These are phyloP conservation scores for Penicillium samsonianum DNA, from an alignment of 495 filamentous ascomycete genomes.

Conservation along the genomic window DNA sequence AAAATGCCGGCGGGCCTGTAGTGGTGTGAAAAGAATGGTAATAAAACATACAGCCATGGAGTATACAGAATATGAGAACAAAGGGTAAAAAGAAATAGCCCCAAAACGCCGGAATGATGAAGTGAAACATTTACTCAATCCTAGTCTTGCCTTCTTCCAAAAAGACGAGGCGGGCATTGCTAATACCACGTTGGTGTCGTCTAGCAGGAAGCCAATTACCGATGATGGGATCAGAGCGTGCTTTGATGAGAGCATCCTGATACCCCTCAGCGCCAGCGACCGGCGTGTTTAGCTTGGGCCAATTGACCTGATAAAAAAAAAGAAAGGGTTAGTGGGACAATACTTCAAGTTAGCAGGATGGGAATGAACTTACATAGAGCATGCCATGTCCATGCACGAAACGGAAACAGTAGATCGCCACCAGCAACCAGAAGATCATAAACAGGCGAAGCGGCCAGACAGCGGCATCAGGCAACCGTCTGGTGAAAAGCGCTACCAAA, in stretches of 20 bases:
- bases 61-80: conserved; percentile 20
- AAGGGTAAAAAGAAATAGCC: conserved; percentile 6
- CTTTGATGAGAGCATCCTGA: conserved; percentile 78
- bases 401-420: conserved; percentile 65
- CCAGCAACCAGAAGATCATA: conserved; percentile 68
- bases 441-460: conserved; percentile 80
- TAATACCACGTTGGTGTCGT: conserved; percentile 74
- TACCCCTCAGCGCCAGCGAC: conserved; percentile 84
- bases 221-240: conserved; percentile 72
- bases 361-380: conserved; percentile 77
- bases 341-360: background rate
- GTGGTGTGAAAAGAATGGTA: conserved; percentile 12
- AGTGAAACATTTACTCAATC: conserved; percentile 63
- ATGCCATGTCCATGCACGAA: conserved; percentile 84
- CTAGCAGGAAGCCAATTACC: conserved; percentile 62
- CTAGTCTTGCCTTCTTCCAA: conserved; percentile 97
- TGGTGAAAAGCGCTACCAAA: conserved; percentile 73
- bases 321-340: background rate
- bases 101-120: background rate
- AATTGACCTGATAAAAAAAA: conserved; percentile 77
- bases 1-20: conserved; percentile 11
- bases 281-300: conserved; percentile 91
- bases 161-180: conserved; percentile 73
- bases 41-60: conserved; percentile 30
- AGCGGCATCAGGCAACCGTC: conserved; percentile 62